Conservation (phyloP, 768 basidiomycete species). For the Boletus barrowsii region DNA sequence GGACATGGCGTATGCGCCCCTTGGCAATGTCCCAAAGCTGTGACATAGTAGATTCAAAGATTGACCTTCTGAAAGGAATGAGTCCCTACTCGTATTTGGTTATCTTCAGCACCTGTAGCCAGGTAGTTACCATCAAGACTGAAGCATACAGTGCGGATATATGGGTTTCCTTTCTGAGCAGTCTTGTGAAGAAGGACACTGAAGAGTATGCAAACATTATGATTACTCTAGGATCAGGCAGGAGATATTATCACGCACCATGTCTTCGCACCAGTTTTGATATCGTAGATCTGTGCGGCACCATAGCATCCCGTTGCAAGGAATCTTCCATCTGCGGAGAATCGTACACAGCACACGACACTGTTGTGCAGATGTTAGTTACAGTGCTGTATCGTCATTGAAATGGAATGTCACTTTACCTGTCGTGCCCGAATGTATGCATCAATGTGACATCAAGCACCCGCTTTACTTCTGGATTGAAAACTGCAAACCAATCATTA, state of each 20-base stretch:
- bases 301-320: slow-evolving; percentile 96
- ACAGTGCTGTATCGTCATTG: not conserved
- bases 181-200: slow-evolving; percentile 78
- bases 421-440: slow-evolving; percentile 89
- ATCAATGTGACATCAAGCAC: slow-evolving; percentile 75
- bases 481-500: slow-evolving; percentile 84
- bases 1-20: slow-evolving; percentile 72
- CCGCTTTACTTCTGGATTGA: slow-evolving; percentile 77
- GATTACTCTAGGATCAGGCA: slow-evolving; percentile 3
- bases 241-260: slow-evolving; percentile 51
- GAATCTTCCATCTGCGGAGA: slow-evolving; percentile 90
- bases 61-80: not conserved
- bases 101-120: slow-evolving; percentile 87
- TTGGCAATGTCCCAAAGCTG: slow-evolving; percentile 92
- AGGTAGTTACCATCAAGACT: slow-evolving; percentile 68
- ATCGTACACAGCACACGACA: slow-evolving; percentile 87
- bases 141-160: slow-evolving; percentile 84
- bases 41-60: slow-evolving; percentile 9
- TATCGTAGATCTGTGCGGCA: slow-evolving; percentile 93
- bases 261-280: slow-evolving; percentile 78
- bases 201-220: slow-evolving; percentile 4
- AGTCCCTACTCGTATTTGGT: slow-evolving; percentile 74
- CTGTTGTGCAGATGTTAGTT: slow-evolving; percentile 33
- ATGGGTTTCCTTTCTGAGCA: slow-evolving; percentile 77
- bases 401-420: slow-evolving; percentile 42